Evolutionary conservation across 148 eudicot genomes (phyloP).

Genomic region (Persicaria tinctoria): DNA sequence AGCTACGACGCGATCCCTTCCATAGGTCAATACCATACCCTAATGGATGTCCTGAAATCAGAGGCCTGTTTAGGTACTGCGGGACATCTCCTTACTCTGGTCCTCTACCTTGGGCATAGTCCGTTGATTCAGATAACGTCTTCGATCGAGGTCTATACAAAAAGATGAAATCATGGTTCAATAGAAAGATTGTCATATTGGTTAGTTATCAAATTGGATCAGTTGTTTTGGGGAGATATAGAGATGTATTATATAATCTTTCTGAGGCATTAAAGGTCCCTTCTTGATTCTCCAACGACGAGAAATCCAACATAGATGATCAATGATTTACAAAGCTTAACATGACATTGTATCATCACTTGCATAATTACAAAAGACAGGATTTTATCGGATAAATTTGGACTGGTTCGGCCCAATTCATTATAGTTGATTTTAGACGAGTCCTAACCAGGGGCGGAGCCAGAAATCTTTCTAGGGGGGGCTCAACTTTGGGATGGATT

Average conservation of each 20-base stretch:
- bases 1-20: constrained; percentile 77
- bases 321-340: background rate
- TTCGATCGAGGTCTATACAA: background rate
- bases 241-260: background rate
- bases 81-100: constrained; percentile 56
- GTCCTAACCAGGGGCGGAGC: too few species aligned
- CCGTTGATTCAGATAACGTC: background rate
- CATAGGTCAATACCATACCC: constrained; percentile 89
- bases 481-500: too few species aligned
- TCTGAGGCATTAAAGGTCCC: background rate
- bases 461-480: too few species aligned
- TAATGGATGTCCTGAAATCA: constrained; percentile 89
- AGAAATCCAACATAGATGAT: background rate
- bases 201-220: background rate
- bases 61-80: constrained; percentile 68
- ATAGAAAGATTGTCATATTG: background rate
- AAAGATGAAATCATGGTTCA: background rate
- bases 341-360: background rate
- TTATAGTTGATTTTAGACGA: too few species aligned
- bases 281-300: background rate
- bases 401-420: too few species aligned
- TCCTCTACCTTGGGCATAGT: constrained; percentile 64
- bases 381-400: too few species aligned
- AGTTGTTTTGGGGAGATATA: background rate
- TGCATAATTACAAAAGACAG: background rate